Evolutionary conservation across 1,139 yeast genomes (phyloP).

Genomic region (Sugiyamaella japonica): DNA sequence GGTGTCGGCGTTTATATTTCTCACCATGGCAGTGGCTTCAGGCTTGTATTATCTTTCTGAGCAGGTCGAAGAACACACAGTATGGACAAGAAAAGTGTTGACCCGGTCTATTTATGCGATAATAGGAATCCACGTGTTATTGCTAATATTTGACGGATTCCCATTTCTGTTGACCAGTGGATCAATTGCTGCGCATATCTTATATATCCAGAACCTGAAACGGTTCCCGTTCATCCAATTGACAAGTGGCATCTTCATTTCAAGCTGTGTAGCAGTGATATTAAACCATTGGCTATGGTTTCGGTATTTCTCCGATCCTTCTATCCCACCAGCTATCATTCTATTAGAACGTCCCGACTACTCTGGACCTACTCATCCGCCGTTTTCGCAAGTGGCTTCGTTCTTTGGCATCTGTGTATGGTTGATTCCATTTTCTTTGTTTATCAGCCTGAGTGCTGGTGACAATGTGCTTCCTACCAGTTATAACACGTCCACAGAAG

Average conservation of each 20-base stretch:
- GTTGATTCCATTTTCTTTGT: conserved; percentile 90
- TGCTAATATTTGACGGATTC: conserved; percentile 72
- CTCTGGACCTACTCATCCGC: conserved; percentile 62
- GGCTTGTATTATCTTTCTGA: conserved; percentile 91
- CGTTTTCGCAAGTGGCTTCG: conserved; percentile 86
- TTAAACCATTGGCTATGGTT: conserved; percentile 90
- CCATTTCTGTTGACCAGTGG: conserved; percentile 66
- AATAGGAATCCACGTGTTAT: conserved; percentile 52
- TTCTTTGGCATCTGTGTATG: conserved; percentile 93
- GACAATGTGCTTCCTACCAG: conserved; percentile 76
- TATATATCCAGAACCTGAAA: conserved; percentile 73
- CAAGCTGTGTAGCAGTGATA: conserved; percentile 71
- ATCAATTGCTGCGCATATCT: conserved; percentile 66
- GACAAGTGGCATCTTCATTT: conserved; percentile 64
- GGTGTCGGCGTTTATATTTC: conserved; percentile 69
- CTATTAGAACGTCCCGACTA: conserved; percentile 37
- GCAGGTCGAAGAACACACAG: conserved; percentile 89
- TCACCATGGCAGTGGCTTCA: conserved; percentile 72
- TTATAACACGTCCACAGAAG: conserved; percentile 20
- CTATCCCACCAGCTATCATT: conserved; percentile 47
- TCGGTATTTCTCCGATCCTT: conserved; percentile 72
- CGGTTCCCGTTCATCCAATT: conserved; percentile 83
- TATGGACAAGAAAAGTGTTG: conserved; percentile 72
- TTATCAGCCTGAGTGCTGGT: conserved; percentile 88
- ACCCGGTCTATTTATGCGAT: conserved; percentile 61